Percentiles rank a stretch among this genome's conserved stretches.
These are phyloP conservation scores for Panellus pusillus DNA, from an alignment of 768 basidiomycete species.

Conservation along the genomic window DNA sequence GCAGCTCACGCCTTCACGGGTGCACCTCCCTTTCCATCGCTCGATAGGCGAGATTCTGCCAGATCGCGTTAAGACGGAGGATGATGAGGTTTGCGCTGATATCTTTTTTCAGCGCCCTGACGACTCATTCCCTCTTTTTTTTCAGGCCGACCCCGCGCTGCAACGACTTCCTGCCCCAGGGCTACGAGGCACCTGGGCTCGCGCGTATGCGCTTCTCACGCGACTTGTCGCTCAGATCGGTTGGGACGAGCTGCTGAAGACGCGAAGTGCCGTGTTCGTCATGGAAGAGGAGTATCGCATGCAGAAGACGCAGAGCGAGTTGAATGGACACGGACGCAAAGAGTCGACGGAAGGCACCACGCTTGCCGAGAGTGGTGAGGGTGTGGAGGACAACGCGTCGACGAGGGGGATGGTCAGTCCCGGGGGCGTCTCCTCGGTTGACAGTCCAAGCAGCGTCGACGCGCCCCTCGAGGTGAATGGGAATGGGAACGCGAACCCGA, in stretches of 20 bases:
- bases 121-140: conserved; percentile 1
- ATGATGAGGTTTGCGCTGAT: conserved; percentile 64
- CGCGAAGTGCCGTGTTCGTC: conserved; percentile 92
- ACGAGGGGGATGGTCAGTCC: conserved; percentile 54
- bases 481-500: conserved; percentile 10
- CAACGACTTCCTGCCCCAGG: conserved; percentile 94
- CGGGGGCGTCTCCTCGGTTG: conserved; percentile 4
- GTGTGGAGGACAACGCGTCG: conserved; percentile 61
- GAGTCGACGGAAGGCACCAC: conserved; percentile 25
- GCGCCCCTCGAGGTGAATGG: conserved; percentile 23
- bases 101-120: background rate
- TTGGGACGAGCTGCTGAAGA: conserved; percentile 97
- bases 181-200: conserved; percentile 92
- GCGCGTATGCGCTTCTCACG: conserved; percentile 89
- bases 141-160: conserved; percentile 89
- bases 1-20: conserved; percentile 71
- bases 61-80: conserved; percentile 75
- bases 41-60: conserved; percentile 90
- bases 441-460: conserved; percentile 28
- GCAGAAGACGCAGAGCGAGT: conserved; percentile 84
- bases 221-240: conserved; percentile 92
- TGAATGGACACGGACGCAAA: conserved; percentile 37
- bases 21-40: conserved; percentile 84
- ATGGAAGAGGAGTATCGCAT: conserved; percentile 99
- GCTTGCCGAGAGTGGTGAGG: conserved; percentile 26